Conservation (phyloP, 2,329 filamentous ascomycete species). For the Xylaria polymorpha region DNA sequence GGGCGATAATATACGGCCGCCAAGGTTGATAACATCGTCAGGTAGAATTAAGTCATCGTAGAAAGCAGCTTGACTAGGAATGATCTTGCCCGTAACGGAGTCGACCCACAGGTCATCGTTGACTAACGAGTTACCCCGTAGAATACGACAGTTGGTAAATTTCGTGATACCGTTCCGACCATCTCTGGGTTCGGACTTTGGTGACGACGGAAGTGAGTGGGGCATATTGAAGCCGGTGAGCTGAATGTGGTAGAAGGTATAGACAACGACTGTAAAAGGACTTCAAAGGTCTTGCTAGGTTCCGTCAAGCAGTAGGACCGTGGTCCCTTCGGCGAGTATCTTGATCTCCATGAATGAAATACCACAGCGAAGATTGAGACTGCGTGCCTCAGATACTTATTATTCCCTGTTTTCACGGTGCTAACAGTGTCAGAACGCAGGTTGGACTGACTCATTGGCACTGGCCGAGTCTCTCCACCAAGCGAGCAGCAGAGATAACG, state of each 20-base stretch:
- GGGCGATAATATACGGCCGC: conserved; percentile 84
- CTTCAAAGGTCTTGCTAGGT: conserved; percentile 43
- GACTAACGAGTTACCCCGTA: conserved; percentile 75
- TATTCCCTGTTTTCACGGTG: conserved; percentile 45
- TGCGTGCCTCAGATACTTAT: conserved; percentile 46
- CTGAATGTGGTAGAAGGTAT: conserved; percentile 5
- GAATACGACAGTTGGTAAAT: conserved; percentile 86
- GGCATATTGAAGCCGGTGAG: conserved; percentile 44
- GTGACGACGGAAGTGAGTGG: conserved; percentile 50
- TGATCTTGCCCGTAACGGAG: conserved; percentile 81
- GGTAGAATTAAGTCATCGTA: conserved; percentile 77
- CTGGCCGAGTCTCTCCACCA: conserved; percentile 31
- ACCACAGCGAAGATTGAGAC: conserved; percentile 38
- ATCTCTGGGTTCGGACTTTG: conserved; percentile 62
- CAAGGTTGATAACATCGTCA: conserved; percentile 80
- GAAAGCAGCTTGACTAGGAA: conserved; percentile 74
- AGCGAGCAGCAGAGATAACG: conserved; percentile 40
- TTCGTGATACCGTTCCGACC: conserved; percentile 74
- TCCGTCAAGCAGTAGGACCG: conserved; percentile 48
- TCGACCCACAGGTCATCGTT: conserved; percentile 90
- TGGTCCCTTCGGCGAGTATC: conserved; percentile 48
- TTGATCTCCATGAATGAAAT: conserved; percentile 48
- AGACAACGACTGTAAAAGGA: conserved; percentile 6
- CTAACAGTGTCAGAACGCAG: conserved; percentile 24
- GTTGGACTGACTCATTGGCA: conserved; percentile 16